Conservation (phyloP, 1,284 basidiomycete species). For the Cryptococcus depauperatus region DNA sequence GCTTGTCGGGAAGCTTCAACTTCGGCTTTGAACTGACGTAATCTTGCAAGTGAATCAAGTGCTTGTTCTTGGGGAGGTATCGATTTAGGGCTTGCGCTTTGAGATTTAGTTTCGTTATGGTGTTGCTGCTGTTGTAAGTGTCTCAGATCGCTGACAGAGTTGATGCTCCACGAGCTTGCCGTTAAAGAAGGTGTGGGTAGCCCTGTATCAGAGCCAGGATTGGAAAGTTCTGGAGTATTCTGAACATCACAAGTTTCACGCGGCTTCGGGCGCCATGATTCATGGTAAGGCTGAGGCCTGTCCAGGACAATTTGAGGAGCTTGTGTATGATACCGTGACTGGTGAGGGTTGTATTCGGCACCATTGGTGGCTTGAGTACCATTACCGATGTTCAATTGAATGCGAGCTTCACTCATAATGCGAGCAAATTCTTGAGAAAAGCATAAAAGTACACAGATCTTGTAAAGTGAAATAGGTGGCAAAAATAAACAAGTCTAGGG, state of each 20-base stretch:
- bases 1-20: constrained; percentile 10
- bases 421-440: too few relatives aligned
- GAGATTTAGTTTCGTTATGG: neutral
- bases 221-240: neutral
- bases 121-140: too few relatives aligned
- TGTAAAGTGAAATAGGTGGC: too few relatives aligned
- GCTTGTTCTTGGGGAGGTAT: constrained; percentile 1
- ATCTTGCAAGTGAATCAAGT: constrained; percentile 13
- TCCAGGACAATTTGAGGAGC: too few relatives aligned
- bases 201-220: neutral
- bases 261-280: neutral
- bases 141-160: neutral
- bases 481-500: too few relatives aligned
- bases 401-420: too few relatives aligned
- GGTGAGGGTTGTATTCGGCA: too few relatives aligned
- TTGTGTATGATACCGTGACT: neutral
- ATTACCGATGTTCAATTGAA: too few relatives aligned
- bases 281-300: too few relatives aligned
- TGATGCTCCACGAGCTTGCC: neutral
- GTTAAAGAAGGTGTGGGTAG: neutral
- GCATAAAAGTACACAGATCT: too few relatives aligned
- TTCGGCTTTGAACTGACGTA: constrained; percentile 17
- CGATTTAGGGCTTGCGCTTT: neutral
- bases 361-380: too few relatives aligned
- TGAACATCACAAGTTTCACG: neutral